Evolutionary conservation across 495 filamentous ascomycete genomes (phyloP).

Genomic region (Penicillium coffeae): DNA sequence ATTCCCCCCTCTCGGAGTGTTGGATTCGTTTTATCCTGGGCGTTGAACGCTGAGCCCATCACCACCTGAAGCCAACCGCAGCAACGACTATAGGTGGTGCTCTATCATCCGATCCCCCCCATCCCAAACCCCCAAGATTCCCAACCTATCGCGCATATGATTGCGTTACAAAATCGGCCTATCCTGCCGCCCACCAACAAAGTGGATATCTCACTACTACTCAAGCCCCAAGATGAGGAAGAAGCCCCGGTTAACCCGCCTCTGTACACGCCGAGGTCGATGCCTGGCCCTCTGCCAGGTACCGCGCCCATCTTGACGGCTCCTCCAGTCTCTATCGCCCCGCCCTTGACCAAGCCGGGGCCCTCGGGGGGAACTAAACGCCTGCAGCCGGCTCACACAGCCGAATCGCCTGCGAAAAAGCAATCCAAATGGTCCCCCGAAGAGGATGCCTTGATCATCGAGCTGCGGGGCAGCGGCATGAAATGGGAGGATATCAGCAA

Average conservation of each 20-base stretch:
- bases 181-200: slow-evolving; percentile 58
- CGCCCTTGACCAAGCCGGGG: slow-evolving; percentile 30
- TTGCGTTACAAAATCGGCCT: slow-evolving; percentile 48
- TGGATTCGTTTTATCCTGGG: too few species aligned
- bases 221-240: slow-evolving; percentile 78
- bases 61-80: too few species aligned
- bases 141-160: slow-evolving; percentile 45
- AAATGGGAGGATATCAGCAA: slow-evolving; percentile 99
- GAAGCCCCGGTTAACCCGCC: slow-evolving; percentile 56
- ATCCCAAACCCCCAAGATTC: too few species aligned
- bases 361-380: slow-evolving; percentile 46
- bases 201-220: slow-evolving; percentile 85
- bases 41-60: too few species aligned
- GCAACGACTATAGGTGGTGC: too few species aligned
- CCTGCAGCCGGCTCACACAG: slow-evolving; percentile 42
- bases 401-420: slow-evolving; percentile 82
- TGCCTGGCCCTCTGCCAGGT: slow-evolving; percentile 44
- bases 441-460: slow-evolving; percentile 86
- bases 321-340: slow-evolving; percentile 25
- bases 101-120: too few species aligned
- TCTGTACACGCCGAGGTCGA: slow-evolving; percentile 48
- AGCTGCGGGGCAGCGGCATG: slow-evolving; percentile 82
- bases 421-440: slow-evolving; percentile 95
- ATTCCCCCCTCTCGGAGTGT: too few species aligned
- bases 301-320: slow-evolving; percentile 30